These are phyloP conservation scores for Pyrenochaeta sp. DNA, from an alignment of 2,329 filamentous ascomycete genomes.

Conservation along the genomic window DNA sequence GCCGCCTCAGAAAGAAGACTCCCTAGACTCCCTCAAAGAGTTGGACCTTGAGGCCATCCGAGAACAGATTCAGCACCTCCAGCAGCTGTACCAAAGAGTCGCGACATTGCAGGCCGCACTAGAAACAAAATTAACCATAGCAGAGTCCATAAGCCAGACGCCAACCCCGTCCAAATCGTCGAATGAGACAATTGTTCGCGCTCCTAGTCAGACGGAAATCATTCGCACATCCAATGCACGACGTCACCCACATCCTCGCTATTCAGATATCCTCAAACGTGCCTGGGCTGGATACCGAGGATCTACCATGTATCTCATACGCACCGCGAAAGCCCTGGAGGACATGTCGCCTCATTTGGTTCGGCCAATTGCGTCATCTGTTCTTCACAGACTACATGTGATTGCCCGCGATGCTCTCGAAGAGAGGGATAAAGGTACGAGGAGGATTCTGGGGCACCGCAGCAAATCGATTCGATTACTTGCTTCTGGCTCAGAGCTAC, in stretches of 20 bases:
- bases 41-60: too few species aligned
- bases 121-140: not conserved
- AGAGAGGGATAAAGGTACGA: not conserved
- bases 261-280: too few species aligned
- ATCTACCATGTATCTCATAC: not conserved
- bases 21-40: not conserved
- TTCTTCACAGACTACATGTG: slow-evolving; percentile 2
- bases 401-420: slow-evolving; percentile 3
- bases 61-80: slow-evolving; percentile 15
- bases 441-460: not conserved
- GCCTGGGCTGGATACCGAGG: not conserved
- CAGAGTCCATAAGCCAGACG: not conserved
- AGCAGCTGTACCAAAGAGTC: slow-evolving; percentile 22
- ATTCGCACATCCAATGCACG: not conserved
- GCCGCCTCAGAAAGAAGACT: not conserved
- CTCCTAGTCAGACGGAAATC: not conserved
- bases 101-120: slow-evolving; percentile 16
- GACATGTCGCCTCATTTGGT: not conserved
- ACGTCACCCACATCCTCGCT: too few species aligned
- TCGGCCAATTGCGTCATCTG: not conserved
- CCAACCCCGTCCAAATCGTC: too few species aligned
- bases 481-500: not conserved
- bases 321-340: not conserved
- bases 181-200: too few species aligned
- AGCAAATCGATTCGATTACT: not conserved